Percentiles rank a stretch among this genome's conserved stretches.
Evolutionary conservation across 257 asterid genomes (phyloP).

Genomic region (Fraxinus quadrangulata): DNA sequence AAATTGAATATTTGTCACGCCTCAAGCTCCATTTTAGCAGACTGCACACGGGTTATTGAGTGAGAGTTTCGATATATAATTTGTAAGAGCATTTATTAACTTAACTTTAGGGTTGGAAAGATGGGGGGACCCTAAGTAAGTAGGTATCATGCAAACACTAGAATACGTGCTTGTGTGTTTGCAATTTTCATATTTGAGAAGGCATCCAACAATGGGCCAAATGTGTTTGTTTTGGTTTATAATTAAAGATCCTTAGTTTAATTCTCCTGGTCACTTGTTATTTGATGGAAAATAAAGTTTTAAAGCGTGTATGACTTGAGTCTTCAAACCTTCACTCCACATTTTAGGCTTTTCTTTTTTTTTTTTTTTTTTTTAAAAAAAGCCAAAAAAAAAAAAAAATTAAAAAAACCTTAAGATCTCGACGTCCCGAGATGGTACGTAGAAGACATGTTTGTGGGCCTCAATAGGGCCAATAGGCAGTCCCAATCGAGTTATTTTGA

Average conservation of each 20-base stretch:
- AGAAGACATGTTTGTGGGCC: neutral
- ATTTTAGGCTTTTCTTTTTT: neutral
- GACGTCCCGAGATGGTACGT: neutral
- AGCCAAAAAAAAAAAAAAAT: neutral
- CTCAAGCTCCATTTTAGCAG: constrained; percentile 38
- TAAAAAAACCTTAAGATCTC: no score
- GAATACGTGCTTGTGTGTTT: neutral
- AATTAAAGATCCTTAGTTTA: no score
- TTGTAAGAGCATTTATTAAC: constrained; percentile 41
- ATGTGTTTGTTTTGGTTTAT: neutral
- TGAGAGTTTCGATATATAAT: constrained; percentile 27
- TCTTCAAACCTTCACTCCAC: neutral
- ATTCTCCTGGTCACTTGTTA: neutral
- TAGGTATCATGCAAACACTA: constrained; percentile 16
- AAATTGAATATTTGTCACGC: constrained; percentile 56
- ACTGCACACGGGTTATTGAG: constrained; percentile 39
- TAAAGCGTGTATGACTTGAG: neutral
- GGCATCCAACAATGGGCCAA: constrained; percentile 5
- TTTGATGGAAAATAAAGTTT: neutral
- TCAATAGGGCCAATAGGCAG: neutral
- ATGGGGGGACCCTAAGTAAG: constrained; percentile 32
- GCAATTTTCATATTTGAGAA: constrained; percentile 3
- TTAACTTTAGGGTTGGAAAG: constrained; percentile 35
- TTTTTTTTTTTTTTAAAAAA: neutral
- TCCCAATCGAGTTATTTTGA: neutral